These are phyloP conservation scores for Chaetoceros muelleri DNA, from an alignment of 108 stramenopile species.

Conservation along the genomic window DNA sequence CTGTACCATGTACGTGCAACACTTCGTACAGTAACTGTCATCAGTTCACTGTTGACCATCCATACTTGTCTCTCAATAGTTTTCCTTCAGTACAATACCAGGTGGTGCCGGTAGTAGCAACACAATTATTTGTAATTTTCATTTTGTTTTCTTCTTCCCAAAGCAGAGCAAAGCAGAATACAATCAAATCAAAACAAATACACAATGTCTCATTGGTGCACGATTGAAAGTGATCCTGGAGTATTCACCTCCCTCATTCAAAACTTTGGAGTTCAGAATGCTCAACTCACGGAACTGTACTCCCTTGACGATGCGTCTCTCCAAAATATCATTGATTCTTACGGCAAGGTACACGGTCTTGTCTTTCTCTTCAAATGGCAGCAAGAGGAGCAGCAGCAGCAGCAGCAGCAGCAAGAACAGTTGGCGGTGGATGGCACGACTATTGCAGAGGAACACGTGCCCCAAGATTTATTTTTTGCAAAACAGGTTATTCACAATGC, in stretches of 20 bases:
- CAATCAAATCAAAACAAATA: not conserved
- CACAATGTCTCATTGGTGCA: constrained; percentile 38
- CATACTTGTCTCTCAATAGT: no score
- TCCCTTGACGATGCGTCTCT: constrained; percentile 66
- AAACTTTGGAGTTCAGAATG: constrained; percentile 65
- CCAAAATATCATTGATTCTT: constrained; percentile 9
- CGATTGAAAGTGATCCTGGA: constrained; percentile 78
- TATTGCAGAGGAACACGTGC: constrained; percentile 37
- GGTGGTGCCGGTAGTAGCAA: no score
- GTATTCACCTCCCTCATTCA: constrained; percentile 86
- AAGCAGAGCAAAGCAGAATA: no score
- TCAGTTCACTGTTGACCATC: no score
- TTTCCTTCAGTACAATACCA: no score
- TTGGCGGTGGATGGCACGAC: constrained; percentile 5
- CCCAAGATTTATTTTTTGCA: constrained; percentile 73
- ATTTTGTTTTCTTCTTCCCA: no score
- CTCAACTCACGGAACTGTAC: constrained; percentile 73
- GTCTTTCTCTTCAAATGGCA: constrained; percentile 93
- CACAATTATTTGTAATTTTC: no score
- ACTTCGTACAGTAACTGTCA: no score
- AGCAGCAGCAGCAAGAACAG: constrained; percentile 4
- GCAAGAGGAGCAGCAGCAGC: constrained; percentile 14
- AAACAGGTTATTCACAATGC: constrained; percentile 87
- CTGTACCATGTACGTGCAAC: no score
- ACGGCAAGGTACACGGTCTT: constrained; percentile 64